Evolutionary conservation across 768 basidiomycete species (phyloP).

Genomic region (Mycena leptocephala): DNA sequence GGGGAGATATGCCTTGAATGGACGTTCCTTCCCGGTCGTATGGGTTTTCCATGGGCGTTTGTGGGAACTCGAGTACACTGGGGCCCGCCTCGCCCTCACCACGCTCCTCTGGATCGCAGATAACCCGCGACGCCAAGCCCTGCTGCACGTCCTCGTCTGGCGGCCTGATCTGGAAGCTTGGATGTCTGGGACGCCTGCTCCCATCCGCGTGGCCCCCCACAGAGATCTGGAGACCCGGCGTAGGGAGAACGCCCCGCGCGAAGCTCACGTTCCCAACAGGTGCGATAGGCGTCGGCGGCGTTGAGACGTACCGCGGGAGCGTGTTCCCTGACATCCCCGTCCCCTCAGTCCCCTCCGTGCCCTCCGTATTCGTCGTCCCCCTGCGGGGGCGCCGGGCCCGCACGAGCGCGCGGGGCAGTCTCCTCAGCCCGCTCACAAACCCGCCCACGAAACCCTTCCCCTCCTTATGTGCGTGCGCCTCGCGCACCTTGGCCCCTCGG

Average conservation of each 20-base stretch:
- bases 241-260: not conserved
- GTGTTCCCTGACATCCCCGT: constrained; percentile 35
- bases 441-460: constrained; percentile 32
- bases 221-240: too few species aligned
- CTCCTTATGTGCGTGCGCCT: constrained; percentile 1
- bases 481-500: constrained; percentile 16
- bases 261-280: not conserved
- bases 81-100: constrained; percentile 17
- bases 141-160: constrained; percentile 25
- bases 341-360: constrained; percentile 25
- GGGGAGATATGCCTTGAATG: not conserved
- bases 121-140: not conserved
- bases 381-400: constrained; percentile 21
- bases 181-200: constrained; percentile 15
- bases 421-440: constrained; percentile 32
- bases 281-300: constrained; percentile 31
- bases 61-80: constrained; percentile 20
- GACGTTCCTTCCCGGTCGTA: constrained; percentile 19
- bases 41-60: constrained; percentile 22
- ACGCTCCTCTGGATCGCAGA: not conserved
- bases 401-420: constrained; percentile 32
- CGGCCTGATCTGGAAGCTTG: constrained; percentile 29
- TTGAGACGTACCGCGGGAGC: constrained; percentile 33
- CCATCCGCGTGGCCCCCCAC: not conserved
- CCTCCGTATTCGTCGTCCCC: constrained; percentile 29